Evolutionary conservation across 495 filamentous ascomycete species (phyloP).

Genomic region (Talaromyces trachyspermus): DNA sequence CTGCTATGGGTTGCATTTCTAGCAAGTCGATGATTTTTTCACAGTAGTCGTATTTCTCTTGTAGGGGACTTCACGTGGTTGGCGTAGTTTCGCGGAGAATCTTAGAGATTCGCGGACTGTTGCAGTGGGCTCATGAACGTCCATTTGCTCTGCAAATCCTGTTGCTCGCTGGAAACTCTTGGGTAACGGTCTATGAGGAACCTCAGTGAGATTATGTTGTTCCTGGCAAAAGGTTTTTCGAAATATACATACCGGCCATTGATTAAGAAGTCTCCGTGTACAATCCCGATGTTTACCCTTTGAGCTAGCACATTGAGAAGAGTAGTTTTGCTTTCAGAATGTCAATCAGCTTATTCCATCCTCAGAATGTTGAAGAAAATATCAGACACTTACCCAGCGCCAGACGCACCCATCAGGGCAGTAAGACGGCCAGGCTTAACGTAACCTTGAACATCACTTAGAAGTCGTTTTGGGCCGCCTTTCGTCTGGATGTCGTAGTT

Average conservation of each 20-base stretch:
- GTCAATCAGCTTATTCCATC: not conserved
- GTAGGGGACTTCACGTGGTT: conserved; percentile 46
- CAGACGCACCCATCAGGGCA: conserved; percentile 60
- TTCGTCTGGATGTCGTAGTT: conserved; percentile 66
- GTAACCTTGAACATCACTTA: conserved; percentile 60
- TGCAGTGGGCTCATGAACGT: conserved; percentile 53
- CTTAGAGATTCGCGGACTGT: conserved; percentile 55
- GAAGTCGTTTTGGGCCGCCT: conserved; percentile 47
- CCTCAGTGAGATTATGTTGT: not conserved
- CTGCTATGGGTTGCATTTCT: conserved; percentile 52
- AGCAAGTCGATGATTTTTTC: conserved; percentile 52
- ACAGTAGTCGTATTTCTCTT: conserved; percentile 59
- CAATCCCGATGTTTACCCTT: conserved; percentile 44
- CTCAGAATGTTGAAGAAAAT: too few relatives aligned
- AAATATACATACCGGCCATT: conserved; percentile 35
- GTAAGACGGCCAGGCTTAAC: conserved; percentile 66
- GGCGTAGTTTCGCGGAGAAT: conserved; percentile 54
- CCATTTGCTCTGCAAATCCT: conserved; percentile 58
- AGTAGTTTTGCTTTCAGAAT: conserved; percentile 40
- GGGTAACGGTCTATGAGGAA: conserved; percentile 28
- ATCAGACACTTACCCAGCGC: conserved; percentile 44
- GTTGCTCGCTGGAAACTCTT: conserved; percentile 44
- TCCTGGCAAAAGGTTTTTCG: not conserved
- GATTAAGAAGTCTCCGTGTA: conserved; percentile 46
- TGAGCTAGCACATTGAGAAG: conserved; percentile 49